Evolutionary conservation across 2,329 filamentous ascomycete genomes (phyloP).

Genomic region (Venturia effusa): DNA sequence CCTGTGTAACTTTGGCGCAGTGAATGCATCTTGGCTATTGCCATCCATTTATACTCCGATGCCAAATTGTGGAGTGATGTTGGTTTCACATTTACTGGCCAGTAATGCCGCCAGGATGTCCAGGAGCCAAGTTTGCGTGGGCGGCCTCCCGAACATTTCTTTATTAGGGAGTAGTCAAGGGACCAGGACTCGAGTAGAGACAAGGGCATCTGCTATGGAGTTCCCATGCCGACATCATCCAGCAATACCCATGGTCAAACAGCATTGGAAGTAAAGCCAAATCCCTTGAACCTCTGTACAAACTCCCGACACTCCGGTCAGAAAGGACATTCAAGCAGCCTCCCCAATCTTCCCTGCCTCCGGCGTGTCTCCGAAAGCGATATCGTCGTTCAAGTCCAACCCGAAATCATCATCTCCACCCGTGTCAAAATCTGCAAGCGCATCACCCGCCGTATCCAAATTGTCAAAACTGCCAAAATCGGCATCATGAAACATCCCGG

Average conservation of each 20-base stretch:
- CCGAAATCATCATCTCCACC: conserved; percentile 44
- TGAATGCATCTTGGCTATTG: background rate
- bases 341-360: background rate
- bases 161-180: too few species aligned
- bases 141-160: too few species aligned
- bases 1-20: background rate
- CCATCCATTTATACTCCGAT: background rate
- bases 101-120: background rate
- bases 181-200: too few species aligned
- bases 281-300: background rate
- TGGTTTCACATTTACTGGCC: background rate
- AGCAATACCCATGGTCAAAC: background rate
- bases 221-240: too few species aligned
- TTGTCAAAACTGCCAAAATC: conserved; percentile 56
- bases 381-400: conserved; percentile 67
- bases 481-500: conserved; percentile 18
- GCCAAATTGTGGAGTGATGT: background rate
- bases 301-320: background rate
- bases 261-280: background rate
- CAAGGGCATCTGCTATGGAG: too few species aligned
- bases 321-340: background rate
- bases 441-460: conserved; percentile 53
- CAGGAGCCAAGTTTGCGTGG: too few species aligned
- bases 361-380: conserved; percentile 38
- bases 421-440: conserved; percentile 27